These are phyloP conservation scores for Emmonsia crescens DNA, from an alignment of 2,329 filamentous ascomycete species.

Conservation along the genomic window DNA sequence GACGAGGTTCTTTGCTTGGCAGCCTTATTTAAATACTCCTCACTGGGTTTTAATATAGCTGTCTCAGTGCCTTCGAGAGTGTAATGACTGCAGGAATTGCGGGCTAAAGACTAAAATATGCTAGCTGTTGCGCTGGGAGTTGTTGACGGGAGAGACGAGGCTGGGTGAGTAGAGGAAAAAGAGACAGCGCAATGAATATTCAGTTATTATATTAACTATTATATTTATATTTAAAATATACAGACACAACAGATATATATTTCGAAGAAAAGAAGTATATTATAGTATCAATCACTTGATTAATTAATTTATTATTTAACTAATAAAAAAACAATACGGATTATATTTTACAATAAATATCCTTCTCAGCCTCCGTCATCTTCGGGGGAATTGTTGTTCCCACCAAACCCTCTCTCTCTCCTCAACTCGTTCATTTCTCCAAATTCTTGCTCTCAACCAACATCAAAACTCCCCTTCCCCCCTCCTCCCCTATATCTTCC, in stretches of 20 bases:
- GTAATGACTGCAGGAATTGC: neutral
- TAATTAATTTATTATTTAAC: too few species aligned
- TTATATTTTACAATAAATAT: neutral
- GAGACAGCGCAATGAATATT: neutral
- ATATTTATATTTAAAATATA: too few species aligned
- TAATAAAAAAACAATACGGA: neutral
- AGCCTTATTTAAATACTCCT: too few species aligned
- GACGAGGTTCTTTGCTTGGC: too few species aligned
- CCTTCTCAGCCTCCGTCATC: neutral
- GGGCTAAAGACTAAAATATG: neutral
- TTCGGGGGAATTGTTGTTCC: neutral
- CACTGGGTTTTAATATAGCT: too few species aligned
- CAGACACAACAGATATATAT: too few species aligned
- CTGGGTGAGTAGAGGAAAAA: neutral
- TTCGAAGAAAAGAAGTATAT: too few species aligned
- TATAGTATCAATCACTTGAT: too few species aligned
- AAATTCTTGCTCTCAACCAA: neutral
- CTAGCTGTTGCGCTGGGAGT: neutral
- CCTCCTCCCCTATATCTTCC: neutral
- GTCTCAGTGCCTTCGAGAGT: neutral
- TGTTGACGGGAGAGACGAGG: neutral
- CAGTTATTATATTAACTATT: too few species aligned
- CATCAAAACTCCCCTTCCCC: neutral
- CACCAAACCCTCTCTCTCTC: neutral
- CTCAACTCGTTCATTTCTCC: neutral